Base-by-base conservation (phyloP, 768 basidiomycete species). In the Mycena vitilis region DNA sequence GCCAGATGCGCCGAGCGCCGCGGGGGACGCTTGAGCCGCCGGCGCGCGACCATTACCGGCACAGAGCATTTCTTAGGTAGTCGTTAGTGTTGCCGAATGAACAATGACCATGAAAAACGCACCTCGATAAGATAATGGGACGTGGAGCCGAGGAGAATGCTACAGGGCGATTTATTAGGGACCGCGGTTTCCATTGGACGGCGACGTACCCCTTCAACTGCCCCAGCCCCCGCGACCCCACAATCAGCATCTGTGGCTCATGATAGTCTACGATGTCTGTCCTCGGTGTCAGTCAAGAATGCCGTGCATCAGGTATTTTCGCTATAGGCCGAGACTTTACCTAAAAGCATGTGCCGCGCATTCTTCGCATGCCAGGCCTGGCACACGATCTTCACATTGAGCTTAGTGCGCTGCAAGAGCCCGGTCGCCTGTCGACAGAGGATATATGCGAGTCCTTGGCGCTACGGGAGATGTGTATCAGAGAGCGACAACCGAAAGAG, bases 311-410 rank as follows among this genome's bases (percentile, higher is more conserved):
- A 30, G 30, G 30, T 36, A 34, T 53, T 51, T 34, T 15, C 34
- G 52, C 6, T 6, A 6, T 8, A 54, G 16, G 18, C 22, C 23
- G 56, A 90, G 30, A 30, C 30, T 30, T 30, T 30, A 30, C 91
- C 91, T 22, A 97, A 82, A 25, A 97, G 81, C 91, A 96, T 96
- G 75, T 96, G 95, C 25, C 95, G 82, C 1, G 92, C 85, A 75
- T 96, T 96, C 83, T 97, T 98, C n/a, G 96, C 95, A 72, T 99
- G 96, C 88, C 96, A 93, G 36, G 96, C 96, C 80, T 99, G 96
- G 78, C 97, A 99, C 5, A 89, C 85, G 45, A 99, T 88, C 0
- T 89, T 90, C 36, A 98, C 93, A 69, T 98, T 90, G 63, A 99
- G 82, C 65, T 86, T 88, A 0, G 98, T 99, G 25, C 98, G 91